A percentile compares a stretch with the other conserved stretches of the same genome.
Conservation (phyloP, 169 alveolate genomes). For the Plasmodium blacklocki region DNA sequence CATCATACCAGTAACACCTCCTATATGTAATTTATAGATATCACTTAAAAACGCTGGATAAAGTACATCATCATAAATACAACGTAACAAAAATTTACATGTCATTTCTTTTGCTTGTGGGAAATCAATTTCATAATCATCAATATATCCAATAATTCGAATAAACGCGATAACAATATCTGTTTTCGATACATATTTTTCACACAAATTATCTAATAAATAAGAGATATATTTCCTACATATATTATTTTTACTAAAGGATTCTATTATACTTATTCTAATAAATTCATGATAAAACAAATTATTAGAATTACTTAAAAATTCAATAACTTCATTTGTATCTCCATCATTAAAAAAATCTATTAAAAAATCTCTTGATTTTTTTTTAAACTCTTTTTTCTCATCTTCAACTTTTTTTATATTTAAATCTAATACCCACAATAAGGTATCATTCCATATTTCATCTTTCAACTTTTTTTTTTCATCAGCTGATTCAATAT, state of each 20-base stretch:
- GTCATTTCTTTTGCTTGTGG: constrained; percentile 72
- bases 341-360: constrained; percentile 75
- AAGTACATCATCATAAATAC: constrained; percentile 67
- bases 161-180: constrained; percentile 72
- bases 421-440: constrained; percentile 68
- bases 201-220: constrained; percentile 59
- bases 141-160: constrained; percentile 72
- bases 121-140: constrained; percentile 75
- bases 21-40: constrained; percentile 67
- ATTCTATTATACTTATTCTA: constrained; percentile 72
- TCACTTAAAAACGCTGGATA: constrained; percentile 74
- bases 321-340: constrained; percentile 70
- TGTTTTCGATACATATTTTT: constrained; percentile 26
- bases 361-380: constrained; percentile 59
- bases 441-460: constrained; percentile 64
- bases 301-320: constrained; percentile 49
- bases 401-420: constrained; percentile 56
- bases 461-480: constrained; percentile 60
- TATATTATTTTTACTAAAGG: constrained; percentile 71
- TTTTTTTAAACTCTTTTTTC: constrained; percentile 66
- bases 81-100: constrained; percentile 63
- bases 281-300: constrained; percentile 71
- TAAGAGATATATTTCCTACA: constrained; percentile 66
- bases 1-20: constrained; percentile 76
- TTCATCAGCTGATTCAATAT: constrained; percentile 33